Evolutionary conservation across 441 rosid species (phyloP).

Genomic region (Sinapis alba): DNA sequence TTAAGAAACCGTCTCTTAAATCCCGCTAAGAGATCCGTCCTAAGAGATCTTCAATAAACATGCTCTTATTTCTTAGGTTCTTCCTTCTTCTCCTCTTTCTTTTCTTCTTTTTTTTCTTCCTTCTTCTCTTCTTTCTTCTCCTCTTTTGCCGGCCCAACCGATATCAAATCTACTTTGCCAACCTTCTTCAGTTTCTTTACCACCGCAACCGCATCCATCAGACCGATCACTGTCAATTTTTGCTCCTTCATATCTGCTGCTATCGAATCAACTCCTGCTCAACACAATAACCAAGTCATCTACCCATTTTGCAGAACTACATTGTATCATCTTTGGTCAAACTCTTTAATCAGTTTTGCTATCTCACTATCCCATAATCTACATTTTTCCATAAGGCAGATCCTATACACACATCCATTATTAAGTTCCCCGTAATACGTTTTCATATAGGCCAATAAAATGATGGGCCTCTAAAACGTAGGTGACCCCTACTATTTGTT

Average conservation of each 20-base stretch:
- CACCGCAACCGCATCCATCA: conserved; percentile 87
- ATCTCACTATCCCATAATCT: background rate
- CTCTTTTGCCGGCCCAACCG: conserved; percentile 94
- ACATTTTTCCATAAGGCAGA: background rate
- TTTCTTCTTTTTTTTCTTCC: conserved; percentile 60
- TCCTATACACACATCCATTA: background rate
- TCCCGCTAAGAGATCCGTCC: too few species aligned
- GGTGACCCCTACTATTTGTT: background rate
- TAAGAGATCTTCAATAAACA: too few species aligned
- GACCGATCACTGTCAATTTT: conserved; percentile 85
- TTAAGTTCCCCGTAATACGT: background rate
- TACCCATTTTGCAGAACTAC: background rate
- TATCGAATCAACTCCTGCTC: conserved; percentile 88
- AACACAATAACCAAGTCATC: background rate
- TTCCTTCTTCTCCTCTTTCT: conserved; percentile 59
- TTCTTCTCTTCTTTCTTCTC: conserved; percentile 86
- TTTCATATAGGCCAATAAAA: background rate
- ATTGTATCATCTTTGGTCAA: background rate
- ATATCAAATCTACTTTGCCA: conserved; percentile 86
- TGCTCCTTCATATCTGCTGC: conserved; percentile 88
- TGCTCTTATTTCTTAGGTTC: conserved; percentile 41
- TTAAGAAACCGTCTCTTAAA: too few species aligned
- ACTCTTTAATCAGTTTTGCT: background rate
- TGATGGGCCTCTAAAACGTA: background rate
- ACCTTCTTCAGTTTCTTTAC: conserved; percentile 92